Conservation (phyloP, 495 filamentous ascomycete species). For the Copromyces sp. region DNA sequence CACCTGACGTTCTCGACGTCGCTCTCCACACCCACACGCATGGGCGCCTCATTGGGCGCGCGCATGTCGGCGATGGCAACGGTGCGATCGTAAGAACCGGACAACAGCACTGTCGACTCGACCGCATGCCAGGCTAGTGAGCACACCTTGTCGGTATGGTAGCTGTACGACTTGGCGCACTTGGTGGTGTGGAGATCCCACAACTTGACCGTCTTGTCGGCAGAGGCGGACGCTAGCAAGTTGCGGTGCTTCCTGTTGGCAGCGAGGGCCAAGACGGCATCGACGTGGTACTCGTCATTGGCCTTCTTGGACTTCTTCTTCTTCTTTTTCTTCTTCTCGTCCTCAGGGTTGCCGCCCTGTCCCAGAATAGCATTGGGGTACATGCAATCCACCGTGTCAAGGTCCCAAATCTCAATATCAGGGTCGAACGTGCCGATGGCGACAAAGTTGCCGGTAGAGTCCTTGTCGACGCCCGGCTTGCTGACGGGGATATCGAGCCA, state of each 20-base stretch:
- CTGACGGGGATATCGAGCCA: slow-evolving; percentile 87
- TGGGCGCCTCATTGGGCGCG: slow-evolving; percentile 64
- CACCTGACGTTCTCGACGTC: slow-evolving; percentile 89
- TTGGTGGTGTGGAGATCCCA: slow-evolving; percentile 90
- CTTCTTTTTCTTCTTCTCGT: slow-evolving; percentile 58
- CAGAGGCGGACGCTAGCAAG: slow-evolving; percentile 89
- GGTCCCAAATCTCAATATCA: slow-evolving; percentile 97
- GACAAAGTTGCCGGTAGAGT: slow-evolving; percentile 69
- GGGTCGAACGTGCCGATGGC: slow-evolving; percentile 96
- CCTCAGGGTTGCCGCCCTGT: slow-evolving; percentile 49
- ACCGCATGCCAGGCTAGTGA: slow-evolving; percentile 83
- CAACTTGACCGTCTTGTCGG: slow-evolving; percentile 92
- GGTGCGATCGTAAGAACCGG: slow-evolving; percentile 88
- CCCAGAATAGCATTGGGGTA: slow-evolving; percentile 95
- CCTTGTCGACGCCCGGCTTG: slow-evolving; percentile 47
- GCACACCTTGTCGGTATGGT: slow-evolving; percentile 92
- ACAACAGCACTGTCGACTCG: slow-evolving; percentile 79
- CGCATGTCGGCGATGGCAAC: slow-evolving; percentile 90
- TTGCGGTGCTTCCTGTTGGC: slow-evolving; percentile 89
- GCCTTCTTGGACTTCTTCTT: slow-evolving; percentile 78
- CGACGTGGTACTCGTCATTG: slow-evolving; percentile 88
- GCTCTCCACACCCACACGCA: slow-evolving; percentile 83
- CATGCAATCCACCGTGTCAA: slow-evolving; percentile 92
- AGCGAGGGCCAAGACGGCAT: slow-evolving; percentile 81
- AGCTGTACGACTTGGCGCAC: slow-evolving; percentile 89